These are phyloP conservation scores for Globisporangium rhizosaccharum DNA, from an alignment of 352 stramenopile species.

Conservation along the genomic window DNA sequence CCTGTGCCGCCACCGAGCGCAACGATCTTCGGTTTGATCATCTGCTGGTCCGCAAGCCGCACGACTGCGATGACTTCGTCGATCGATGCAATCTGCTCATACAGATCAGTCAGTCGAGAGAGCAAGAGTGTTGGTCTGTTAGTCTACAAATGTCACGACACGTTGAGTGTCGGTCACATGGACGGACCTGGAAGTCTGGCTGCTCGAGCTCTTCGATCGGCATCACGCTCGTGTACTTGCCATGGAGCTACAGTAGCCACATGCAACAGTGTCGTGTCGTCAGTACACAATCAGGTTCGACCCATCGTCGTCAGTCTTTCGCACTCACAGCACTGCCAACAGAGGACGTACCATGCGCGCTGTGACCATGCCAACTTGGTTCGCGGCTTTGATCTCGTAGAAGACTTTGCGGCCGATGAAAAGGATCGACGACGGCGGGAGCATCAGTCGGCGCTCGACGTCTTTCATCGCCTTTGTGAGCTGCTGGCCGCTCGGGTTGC, in stretches of 20 bases:
- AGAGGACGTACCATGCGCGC: slow-evolving; percentile 51
- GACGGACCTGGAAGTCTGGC: slow-evolving; percentile 62
- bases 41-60: slow-evolving; percentile 69
- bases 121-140: too few relatives aligned
- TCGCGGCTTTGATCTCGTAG: slow-evolving; percentile 84
- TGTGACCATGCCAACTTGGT: slow-evolving; percentile 72
- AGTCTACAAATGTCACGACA: neutral
- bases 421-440: slow-evolving; percentile 68
- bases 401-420: slow-evolving; percentile 84
- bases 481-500: slow-evolving; percentile 56
- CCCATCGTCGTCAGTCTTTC: neutral
- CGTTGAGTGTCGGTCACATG: neutral
- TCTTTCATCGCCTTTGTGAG: slow-evolving; percentile 76
- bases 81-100: slow-evolving; percentile 62
- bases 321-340: neutral
- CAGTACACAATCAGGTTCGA: neutral
- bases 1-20: slow-evolving; percentile 75
- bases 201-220: slow-evolving; percentile 81
- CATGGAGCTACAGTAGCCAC: slow-evolving; percentile 45
- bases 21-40: slow-evolving; percentile 82
- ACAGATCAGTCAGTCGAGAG: neutral
- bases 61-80: slow-evolving; percentile 71
- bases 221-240: slow-evolving; percentile 83
- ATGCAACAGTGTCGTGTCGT: neutral
- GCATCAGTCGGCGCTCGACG: slow-evolving; percentile 46